Conservation (phyloP, 495 filamentous ascomycete species). For the Geopyxis carbonaria region DNA sequence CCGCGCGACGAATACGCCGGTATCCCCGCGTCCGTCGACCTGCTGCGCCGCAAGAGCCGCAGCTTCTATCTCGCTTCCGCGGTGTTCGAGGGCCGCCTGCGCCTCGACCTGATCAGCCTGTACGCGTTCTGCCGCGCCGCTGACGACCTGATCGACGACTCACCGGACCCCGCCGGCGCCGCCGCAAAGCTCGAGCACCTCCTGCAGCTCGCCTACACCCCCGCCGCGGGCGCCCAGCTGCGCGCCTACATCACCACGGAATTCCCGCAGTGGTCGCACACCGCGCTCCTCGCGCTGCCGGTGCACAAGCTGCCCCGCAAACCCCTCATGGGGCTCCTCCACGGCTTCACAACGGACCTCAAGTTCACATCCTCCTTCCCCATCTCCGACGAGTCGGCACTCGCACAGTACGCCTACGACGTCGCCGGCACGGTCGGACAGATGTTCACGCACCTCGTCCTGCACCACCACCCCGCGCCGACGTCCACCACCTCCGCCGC, state of each 20-base stretch:
- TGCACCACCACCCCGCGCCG: slow-evolving; percentile 31
- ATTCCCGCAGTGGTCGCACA: slow-evolving; percentile 33
- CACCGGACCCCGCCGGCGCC: slow-evolving; percentile 31
- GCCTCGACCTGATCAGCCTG: slow-evolving; percentile 47
- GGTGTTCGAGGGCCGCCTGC: slow-evolving; percentile 43
- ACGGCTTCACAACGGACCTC: slow-evolving; percentile 47
- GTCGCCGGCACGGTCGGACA: slow-evolving; percentile 55
- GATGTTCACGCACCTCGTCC: slow-evolving; percentile 44
- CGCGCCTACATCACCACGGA: slow-evolving; percentile 26
- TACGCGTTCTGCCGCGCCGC: slow-evolving; percentile 57
- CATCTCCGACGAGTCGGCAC: slow-evolving; percentile 36
- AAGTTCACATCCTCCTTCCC: slow-evolving; percentile 35
- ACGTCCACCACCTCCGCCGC: slow-evolving; percentile 16
- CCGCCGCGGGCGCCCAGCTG: slow-evolving; percentile 11
- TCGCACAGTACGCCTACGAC: slow-evolving; percentile 39
- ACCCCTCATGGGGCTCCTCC: slow-evolving; percentile 41
- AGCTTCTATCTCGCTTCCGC: slow-evolving; percentile 53
- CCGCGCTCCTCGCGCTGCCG: slow-evolving; percentile 38
- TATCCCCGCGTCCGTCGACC: slow-evolving; percentile 36
- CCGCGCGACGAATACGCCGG: slow-evolving; percentile 32
- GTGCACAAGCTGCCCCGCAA: slow-evolving; percentile 32
- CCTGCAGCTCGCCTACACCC: slow-evolving; percentile 31
- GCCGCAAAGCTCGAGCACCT: slow-evolving; percentile 32
- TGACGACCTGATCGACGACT: slow-evolving; percentile 50
- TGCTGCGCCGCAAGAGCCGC: slow-evolving; percentile 41